Base-by-base conservation (phyloP, 2,329 filamentous ascomycete species). In the Talaromyces sp. region DNA sequence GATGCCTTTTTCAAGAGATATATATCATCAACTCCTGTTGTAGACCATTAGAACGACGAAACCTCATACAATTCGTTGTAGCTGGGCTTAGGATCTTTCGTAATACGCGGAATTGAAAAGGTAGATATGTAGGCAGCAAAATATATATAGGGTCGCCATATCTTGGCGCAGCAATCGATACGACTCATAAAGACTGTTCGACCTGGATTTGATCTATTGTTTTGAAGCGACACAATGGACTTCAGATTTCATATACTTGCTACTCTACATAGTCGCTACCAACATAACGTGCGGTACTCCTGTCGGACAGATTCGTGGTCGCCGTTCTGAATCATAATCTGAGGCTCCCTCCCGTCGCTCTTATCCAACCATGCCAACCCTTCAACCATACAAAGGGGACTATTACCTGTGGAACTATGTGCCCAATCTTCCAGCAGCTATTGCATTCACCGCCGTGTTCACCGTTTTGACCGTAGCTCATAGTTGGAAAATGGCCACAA, bases 371-470 rank as follows among this genome's bases (percentile, higher is more conserved):
- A 65, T 65, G 63, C 34, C 63, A 19, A 45, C 54, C 19, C 56
- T 65, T 8, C 25, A 65, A 25, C 40, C 34, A 22, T 65, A 65
- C 17, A 4, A 36, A 1, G 63, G 36, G 19, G 36, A 25, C 8
- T 47, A 56, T 38, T 56, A 36, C 29, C 56, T 65, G 5, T 65
- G 63, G 63, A 65, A 65, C 22, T 65, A 65, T 45, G 36, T 65
- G 13, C 63, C 63, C 27, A 65, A 17, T 36, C 63, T 65, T 25
- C 47, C 63, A 1, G 45, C 58, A 22, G 63, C 63, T 15, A n/a
- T 59, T 5, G 15, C 45, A 10, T 65, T 65, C 34, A 29, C 56
- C 15, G 27, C 5, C 3, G 7, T 54, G 15, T 65, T 65, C 27
- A 25, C 31, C 25, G 17, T 53, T 25, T 31, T 38, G 27, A 65